phyloP scores from a whole-genome alignment of 768 basidiomycete species.

The Dentipellis sp. region DNA sequence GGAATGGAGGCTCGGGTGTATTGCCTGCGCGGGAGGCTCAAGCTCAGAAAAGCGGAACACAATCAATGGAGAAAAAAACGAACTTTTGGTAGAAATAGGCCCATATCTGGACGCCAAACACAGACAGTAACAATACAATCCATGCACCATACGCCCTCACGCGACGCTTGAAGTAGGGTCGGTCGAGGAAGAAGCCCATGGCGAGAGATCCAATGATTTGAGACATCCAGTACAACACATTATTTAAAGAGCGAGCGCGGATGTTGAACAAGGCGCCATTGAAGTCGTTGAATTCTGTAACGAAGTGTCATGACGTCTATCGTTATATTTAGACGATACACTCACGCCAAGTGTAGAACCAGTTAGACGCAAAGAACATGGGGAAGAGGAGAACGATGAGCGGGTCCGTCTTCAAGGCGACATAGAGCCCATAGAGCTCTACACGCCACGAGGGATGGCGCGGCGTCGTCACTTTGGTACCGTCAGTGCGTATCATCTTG shows the following conservation, averaged over 20 bases:
- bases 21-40: constrained; percentile 20
- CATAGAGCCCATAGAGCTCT: constrained; percentile 61
- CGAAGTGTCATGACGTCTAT: constrained; percentile 1
- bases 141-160: constrained; percentile 66
- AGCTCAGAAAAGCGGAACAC: no score
- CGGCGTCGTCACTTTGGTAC: constrained; percentile 51
- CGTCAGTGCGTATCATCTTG: constrained; percentile 68
- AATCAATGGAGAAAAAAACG: constrained; percentile 9
- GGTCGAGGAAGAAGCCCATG: constrained; percentile 66
- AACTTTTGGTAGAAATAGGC: constrained; percentile 69
- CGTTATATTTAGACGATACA: not conserved
- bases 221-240: constrained; percentile 69
- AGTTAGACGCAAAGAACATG: constrained; percentile 79
- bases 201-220: constrained; percentile 69
- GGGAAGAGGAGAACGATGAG: constrained; percentile 70
- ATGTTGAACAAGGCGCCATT: constrained; percentile 78
- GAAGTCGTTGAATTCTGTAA: constrained; percentile 66
- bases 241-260: constrained; percentile 68
- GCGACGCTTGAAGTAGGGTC: constrained; percentile 44
- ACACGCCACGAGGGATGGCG: constrained; percentile 72
- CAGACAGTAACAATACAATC: constrained; percentile 49
- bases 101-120: constrained; percentile 68
- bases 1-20: constrained; percentile 51
- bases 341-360: constrained; percentile 83
- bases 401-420: constrained; percentile 62